Evolutionary conservation across 1,284 basidiomycete genomes (phyloP), one percentile per base, ranked within the genome.

Genomic region (Sporisorium exsertum): DNA sequence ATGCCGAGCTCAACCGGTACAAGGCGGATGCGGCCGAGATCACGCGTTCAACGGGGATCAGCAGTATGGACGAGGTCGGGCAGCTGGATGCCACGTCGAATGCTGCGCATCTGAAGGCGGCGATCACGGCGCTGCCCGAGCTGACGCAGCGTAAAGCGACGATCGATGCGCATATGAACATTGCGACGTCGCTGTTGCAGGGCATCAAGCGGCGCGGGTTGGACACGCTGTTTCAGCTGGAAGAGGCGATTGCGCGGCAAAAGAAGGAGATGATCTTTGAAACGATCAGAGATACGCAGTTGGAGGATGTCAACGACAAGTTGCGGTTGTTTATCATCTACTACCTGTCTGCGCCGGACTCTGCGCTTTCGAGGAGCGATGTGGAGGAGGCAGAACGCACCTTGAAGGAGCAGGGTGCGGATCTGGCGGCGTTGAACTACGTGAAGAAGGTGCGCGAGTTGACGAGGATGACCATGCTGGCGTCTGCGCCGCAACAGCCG

Each of bases 91-190:
- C 97, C n/a, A 92, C 94, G 1, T 92, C 94, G 24, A 98, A 98
- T 85, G 95, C 97, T 7, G 90, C 94, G 9, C 93, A 99, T 86
- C 88, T 99, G 59, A 99, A 98, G 87, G 95, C 94, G 0, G 97
- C 97, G 3, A 97, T 99, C 84, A 99, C 96, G 0, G 94, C 95
- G 64, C 88, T 99, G n/a, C 97, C 97, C 1, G 96, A 99, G 86
- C 88, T 99, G 49, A 98, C 96, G 3, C 95, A 96, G 20, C 90
- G 97, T 49, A 99, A 99, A 82, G 92, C 94, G 51, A 96, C 94
- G 2, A 89, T 99, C 37, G 97, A 99, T 86, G 95, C 96, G 1
- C 96, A 99, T 83, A 99, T 99, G 95, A 98, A 99, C 87, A 97
- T 99, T 62, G 97, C 97, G 35, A 98, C 96, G 3, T 92, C 96